Evolutionary conservation across 1,284 basidiomycete species (phyloP).

Genomic region (Volvariella surrecta): DNA sequence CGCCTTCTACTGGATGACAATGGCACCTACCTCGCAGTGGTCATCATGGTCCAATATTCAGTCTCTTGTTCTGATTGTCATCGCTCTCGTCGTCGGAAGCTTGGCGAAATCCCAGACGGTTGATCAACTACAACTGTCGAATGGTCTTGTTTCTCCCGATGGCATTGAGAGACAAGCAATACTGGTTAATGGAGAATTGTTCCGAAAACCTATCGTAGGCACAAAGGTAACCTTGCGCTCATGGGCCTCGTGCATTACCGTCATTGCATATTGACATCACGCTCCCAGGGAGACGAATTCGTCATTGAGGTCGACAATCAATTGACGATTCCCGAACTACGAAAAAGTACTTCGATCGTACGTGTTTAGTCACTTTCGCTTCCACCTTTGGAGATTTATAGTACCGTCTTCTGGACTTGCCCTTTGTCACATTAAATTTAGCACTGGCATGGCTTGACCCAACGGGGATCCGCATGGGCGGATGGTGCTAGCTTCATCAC

Average conservation of each 20-base stretch:
- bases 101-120: no score
- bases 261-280: neutral
- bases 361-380: slow-evolving; percentile 1
- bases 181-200: slow-evolving; percentile 8
- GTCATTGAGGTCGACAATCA: slow-evolving; percentile 12
- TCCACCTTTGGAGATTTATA: no score
- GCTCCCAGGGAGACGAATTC: neutral
- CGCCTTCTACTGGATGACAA: no score
- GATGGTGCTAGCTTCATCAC: slow-evolving; percentile 21
- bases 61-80: no score
- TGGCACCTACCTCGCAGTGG: no score
- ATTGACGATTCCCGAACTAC: slow-evolving; percentile 12
- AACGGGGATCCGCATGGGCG: slow-evolving; percentile 18
- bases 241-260: neutral
- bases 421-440: slow-evolving; percentile 2
- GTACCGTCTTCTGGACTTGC: no score
- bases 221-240: slow-evolving; percentile 10
- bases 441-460: slow-evolving; percentile 26
- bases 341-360: slow-evolving; percentile 14
- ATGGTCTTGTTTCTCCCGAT: slow-evolving; percentile 10
- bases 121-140: slow-evolving; percentile 5
- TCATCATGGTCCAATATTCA: no score
- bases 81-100: no score
- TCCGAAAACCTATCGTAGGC: neutral
- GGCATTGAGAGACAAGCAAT: slow-evolving; percentile 11